Conservation (phyloP, 1,284 basidiomycete genomes). For the Flammula alnicola region DNA sequence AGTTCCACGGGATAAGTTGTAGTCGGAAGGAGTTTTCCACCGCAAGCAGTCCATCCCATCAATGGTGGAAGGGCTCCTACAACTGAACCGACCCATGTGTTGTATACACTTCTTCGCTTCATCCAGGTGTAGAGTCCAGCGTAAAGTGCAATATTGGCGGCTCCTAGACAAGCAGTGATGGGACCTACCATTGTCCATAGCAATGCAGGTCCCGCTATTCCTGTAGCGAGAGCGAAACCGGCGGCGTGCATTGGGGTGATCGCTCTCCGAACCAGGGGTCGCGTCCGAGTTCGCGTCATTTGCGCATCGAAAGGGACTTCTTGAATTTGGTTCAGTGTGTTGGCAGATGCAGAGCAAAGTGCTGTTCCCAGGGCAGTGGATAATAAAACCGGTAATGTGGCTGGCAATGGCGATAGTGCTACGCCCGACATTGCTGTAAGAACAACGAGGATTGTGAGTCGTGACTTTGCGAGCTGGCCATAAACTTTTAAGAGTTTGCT, state of each 20-base stretch:
- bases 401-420: slow-evolving; percentile 87
- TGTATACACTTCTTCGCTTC: slow-evolving; percentile 88
- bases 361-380: slow-evolving; percentile 90
- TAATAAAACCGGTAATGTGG: slow-evolving; percentile 82
- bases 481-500: slow-evolving; percentile 71
- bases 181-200: slow-evolving; percentile 90
- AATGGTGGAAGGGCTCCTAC: slow-evolving; percentile 91
- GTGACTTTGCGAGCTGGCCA: slow-evolving; percentile 85
- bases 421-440: slow-evolving; percentile 94
- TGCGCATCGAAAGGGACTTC: slow-evolving; percentile 98
- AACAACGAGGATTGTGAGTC: slow-evolving; percentile 87
- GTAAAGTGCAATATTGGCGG: slow-evolving; percentile 89
- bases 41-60: slow-evolving; percentile 98
- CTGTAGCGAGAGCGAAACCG: slow-evolving; percentile 78
- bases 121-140: slow-evolving; percentile 92
- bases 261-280: slow-evolving; percentile 87
- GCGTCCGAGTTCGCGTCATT: slow-evolving; percentile 88
- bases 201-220: slow-evolving; percentile 77
- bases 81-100: slow-evolving; percentile 95
- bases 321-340: slow-evolving; percentile 93
- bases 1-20: slow-evolving; percentile 43
- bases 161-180: slow-evolving; percentile 83
- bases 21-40: slow-evolving; percentile 54
- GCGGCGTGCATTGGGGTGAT: slow-evolving; percentile 88
- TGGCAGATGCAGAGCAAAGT: slow-evolving; percentile 92